A percentile compares a stretch with the other conserved stretches of the same genome.
phyloP scores from a whole-genome alignment of 1,139 yeast species.

The Pichiaceae sp. region DNA sequence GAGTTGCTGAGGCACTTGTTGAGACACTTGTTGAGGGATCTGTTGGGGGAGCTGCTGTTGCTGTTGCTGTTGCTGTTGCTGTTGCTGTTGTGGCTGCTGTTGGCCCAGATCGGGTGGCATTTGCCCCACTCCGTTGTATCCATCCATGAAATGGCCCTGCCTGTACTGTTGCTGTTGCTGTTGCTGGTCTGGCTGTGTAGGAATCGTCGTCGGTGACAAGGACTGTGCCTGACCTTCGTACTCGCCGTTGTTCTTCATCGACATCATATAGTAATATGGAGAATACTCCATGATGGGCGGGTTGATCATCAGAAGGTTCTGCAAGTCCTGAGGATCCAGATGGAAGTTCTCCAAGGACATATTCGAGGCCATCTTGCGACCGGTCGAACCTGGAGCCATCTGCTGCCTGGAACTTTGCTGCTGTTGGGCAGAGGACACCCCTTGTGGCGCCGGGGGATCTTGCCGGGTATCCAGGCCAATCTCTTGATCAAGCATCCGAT shows the following conservation, averaged over 20 bases:
- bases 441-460: background rate
- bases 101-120: background rate
- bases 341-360: conserved; percentile 18
- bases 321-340: conserved; percentile 25
- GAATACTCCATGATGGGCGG: conserved; percentile 26
- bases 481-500: background rate
- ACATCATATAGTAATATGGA: conserved; percentile 10
- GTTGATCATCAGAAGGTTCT: conserved; percentile 23
- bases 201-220: conserved; percentile 2
- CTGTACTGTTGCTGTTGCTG: background rate
- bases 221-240: background rate
- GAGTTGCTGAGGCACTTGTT: conserved; percentile 1
- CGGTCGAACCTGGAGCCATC: background rate
- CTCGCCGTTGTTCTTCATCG: conserved; percentile 1
- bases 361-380: background rate
- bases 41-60: conserved; percentile 1
- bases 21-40: background rate
- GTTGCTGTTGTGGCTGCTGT: conserved; percentile 4
- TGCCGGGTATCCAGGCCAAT: background rate
- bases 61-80: background rate
- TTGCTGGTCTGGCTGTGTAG: background rate
- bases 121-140: no score
- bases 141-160: no score
- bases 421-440: background rate
- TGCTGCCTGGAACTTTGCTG: background rate